Evolutionary conservation across 306 rosid species (phyloP).

Genomic region (Oxytropis ochrocephala): DNA sequence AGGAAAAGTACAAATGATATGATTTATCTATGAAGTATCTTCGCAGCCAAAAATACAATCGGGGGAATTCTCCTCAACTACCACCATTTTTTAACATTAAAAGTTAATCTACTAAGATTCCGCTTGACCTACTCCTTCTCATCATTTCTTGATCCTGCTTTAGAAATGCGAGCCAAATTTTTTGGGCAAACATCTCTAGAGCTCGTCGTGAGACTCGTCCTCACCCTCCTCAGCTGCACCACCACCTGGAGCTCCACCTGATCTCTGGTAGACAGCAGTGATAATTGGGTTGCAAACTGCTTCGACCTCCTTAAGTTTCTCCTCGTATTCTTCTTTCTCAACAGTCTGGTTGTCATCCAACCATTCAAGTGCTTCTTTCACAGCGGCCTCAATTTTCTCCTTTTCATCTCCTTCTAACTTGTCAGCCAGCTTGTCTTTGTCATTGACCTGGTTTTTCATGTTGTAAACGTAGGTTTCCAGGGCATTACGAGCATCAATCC

Average conservation of each 20-base stretch:
- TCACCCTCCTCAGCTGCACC: constrained; percentile 63
- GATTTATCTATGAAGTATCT: constrained; percentile 20
- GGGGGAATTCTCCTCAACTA: constrained; percentile 24
- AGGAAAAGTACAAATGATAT: constrained; percentile 28
- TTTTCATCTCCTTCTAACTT: constrained; percentile 84
- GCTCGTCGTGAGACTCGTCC: constrained; percentile 87
- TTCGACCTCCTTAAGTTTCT: constrained; percentile 88
- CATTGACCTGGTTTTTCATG: constrained; percentile 84
- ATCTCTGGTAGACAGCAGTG: constrained; percentile 75
- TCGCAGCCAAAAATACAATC: constrained; percentile 36
- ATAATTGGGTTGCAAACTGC: constrained; percentile 90
- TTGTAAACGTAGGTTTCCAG: constrained; percentile 82
- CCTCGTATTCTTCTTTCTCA: constrained; percentile 87
- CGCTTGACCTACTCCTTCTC: constrained; percentile 32
- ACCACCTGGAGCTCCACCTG: constrained; percentile 78
- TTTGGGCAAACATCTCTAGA: constrained; percentile 31
- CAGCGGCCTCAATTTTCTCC: constrained; percentile 81
- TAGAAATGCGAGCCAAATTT: not conserved
- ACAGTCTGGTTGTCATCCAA: constrained; percentile 83
- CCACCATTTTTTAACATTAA: constrained; percentile 29
- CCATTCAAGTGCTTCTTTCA: constrained; percentile 94
- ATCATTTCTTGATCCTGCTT: constrained; percentile 16
- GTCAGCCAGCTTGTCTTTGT: constrained; percentile 95
- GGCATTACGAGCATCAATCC: constrained; percentile 79
- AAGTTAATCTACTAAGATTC: constrained; percentile 30